Percentiles rank a stretch among this genome's conserved stretches.
Evolutionary conservation across 2,329 filamentous ascomycete species (phyloP).

Genomic region (Bretziella fagacearum): DNA sequence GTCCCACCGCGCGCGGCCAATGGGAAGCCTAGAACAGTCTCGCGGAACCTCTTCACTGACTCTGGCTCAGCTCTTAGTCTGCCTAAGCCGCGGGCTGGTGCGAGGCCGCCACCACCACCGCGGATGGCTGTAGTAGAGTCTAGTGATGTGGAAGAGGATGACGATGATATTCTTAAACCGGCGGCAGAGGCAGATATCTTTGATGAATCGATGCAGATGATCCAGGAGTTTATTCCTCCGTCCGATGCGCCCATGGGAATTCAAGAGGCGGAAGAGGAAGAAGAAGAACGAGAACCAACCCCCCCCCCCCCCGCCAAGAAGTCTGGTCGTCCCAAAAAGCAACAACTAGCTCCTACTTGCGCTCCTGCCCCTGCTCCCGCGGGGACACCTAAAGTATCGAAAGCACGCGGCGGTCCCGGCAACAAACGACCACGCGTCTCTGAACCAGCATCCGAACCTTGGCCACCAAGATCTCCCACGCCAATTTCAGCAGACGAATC

Average conservation of each 20-base stretch:
- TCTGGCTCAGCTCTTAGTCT: conserved; percentile 16
- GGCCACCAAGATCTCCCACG: neutral
- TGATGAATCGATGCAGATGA: conserved; percentile 29
- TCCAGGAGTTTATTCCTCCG: conserved; percentile 18
- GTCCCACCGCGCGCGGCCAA: neutral
- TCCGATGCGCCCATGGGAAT: conserved; percentile 20
- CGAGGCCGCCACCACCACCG: neutral
- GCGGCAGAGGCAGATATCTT: conserved; percentile 18
- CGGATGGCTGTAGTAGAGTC: no score
- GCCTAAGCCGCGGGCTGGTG: conserved; percentile 12
- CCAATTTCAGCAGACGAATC: no score
- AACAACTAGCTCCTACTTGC: neutral
- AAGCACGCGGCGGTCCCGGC: neutral
- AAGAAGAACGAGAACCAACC: conserved; percentile 14
- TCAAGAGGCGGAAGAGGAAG: conserved; percentile 19
- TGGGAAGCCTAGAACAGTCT: conserved; percentile 24
- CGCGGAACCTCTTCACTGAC: conserved; percentile 37
- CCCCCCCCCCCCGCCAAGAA: neutral
- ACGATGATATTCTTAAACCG: conserved; percentile 17
- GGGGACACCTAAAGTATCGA: neutral
- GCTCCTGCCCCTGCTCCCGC: neutral
- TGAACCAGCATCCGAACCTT: neutral
- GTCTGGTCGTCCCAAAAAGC: neutral
- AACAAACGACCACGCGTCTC: neutral
- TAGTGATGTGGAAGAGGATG: conserved; percentile 17